A percentile compares a stretch with the other conserved stretches of the same genome.
Conservation (phyloP, 2,329 filamentous ascomycete genomes). For the Aureobasidium uvarum region DNA sequence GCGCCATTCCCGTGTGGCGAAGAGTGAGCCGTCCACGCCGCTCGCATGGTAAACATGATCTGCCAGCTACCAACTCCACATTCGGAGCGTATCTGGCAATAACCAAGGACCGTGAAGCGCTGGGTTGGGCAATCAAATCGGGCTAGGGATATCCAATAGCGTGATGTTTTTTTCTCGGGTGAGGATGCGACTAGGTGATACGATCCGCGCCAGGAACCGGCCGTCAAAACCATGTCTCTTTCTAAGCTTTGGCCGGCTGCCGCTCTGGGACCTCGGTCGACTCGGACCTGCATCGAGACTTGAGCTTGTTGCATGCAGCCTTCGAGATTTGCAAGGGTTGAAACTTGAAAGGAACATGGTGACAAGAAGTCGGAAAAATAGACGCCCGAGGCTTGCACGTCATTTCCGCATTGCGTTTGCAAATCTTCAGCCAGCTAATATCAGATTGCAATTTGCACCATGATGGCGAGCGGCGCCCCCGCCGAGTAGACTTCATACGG, state of each 20-base stretch:
- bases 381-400: constrained; percentile 23
- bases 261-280: constrained; percentile 15
- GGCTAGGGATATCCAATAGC: constrained; percentile 13
- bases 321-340: background rate
- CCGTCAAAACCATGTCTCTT: constrained; percentile 17
- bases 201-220: constrained; percentile 12
- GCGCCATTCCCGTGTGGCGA: constrained; percentile 19
- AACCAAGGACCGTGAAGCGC: constrained; percentile 4
- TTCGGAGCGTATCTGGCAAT: constrained; percentile 8
- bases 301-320: constrained; percentile 18
- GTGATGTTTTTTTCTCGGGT: constrained; percentile 20
- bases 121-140: constrained; percentile 18
- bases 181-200: constrained; percentile 5
- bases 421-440: constrained; percentile 21
- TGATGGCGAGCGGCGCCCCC: constrained; percentile 5
- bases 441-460: constrained; percentile 8
- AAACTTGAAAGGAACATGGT: constrained; percentile 1
- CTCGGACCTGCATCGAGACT: constrained; percentile 25
- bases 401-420: constrained; percentile 14
- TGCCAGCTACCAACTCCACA: constrained; percentile 6
- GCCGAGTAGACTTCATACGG: constrained; percentile 1
- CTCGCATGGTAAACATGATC: constrained; percentile 21
- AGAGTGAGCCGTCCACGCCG: constrained; percentile 5
- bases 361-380: constrained; percentile 8
- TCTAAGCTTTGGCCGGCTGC: constrained; percentile 2